Percentiles rank a stretch among this genome's conserved stretches.
These are phyloP conservation scores for Solanum clarkiae DNA, from an alignment of 257 asterid genomes.

Conservation along the genomic window DNA sequence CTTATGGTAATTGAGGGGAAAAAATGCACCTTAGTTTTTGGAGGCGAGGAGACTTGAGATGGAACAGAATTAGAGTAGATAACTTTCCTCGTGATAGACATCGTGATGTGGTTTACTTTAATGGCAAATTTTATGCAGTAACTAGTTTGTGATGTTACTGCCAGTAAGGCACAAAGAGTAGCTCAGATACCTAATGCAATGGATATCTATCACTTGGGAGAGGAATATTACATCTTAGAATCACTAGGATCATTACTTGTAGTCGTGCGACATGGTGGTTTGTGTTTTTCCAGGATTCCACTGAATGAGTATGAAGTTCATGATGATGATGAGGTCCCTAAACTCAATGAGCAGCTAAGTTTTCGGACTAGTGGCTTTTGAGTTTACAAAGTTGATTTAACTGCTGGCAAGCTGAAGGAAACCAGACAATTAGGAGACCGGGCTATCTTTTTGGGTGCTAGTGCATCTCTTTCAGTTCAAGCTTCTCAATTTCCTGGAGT, in stretches of 20 bases:
- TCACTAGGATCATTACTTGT: not conserved
- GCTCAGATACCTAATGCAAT: not conserved
- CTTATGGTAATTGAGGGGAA: not conserved
- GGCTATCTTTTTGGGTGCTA: not conserved
- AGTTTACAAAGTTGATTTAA: not conserved
- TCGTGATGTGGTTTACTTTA: not conserved
- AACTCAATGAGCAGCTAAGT: too few relatives aligned
- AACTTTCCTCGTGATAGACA: not conserved
- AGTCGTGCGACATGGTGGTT: not conserved
- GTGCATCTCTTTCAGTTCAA: not conserved
- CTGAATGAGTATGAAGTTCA: too few relatives aligned
- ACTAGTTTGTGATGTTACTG: not conserved
- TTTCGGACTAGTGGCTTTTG: too few relatives aligned
- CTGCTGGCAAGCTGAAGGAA: not conserved
- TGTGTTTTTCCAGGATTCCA: too few relatives aligned
- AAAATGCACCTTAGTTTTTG: not conserved
- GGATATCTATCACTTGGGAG: not conserved
- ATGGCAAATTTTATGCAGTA: not conserved
- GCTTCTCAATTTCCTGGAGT: not conserved
- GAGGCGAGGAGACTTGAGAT: not conserved
- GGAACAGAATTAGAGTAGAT: not conserved
- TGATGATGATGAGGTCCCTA: too few relatives aligned
- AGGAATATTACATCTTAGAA: not conserved
- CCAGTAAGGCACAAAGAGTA: not conserved
- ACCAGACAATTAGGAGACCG: not conserved